phyloP scores from a whole-genome alignment of 2,329 filamentous ascomycete genomes.

The Leptographium radiaticola region DNA sequence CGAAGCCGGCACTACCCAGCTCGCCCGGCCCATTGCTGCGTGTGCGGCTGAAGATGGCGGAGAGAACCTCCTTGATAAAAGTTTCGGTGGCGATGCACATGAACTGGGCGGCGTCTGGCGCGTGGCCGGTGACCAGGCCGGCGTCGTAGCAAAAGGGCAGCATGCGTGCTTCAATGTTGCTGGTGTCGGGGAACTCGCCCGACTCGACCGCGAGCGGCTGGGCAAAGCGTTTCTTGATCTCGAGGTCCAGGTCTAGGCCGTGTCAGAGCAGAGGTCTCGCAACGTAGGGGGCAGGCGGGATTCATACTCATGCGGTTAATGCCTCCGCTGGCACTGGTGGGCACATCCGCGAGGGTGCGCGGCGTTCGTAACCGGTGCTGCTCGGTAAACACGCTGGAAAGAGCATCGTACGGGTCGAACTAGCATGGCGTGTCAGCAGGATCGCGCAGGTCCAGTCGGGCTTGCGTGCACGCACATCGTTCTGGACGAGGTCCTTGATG shows the following conservation, averaged over 20 bases:
- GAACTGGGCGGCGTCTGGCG: slow-evolving; percentile 46
- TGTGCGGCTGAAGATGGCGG: slow-evolving; percentile 50
- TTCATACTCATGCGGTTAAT: slow-evolving; percentile 68
- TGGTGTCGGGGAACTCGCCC: slow-evolving; percentile 55
- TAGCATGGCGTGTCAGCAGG: slow-evolving; percentile 16
- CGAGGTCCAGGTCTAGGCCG: slow-evolving; percentile 46
- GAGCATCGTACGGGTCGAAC: slow-evolving; percentile 42
- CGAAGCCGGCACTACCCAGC: slow-evolving; percentile 47
- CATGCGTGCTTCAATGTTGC: slow-evolving; percentile 51
- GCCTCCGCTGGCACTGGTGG: slow-evolving; percentile 51
- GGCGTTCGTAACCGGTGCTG: slow-evolving; percentile 31
- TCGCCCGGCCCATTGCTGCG: slow-evolving; percentile 52
- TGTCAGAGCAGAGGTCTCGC: not conserved
- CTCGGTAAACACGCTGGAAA: slow-evolving; percentile 39
- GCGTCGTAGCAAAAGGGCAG: slow-evolving; percentile 56
- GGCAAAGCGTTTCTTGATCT: slow-evolving; percentile 52
- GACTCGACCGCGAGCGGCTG: slow-evolving; percentile 54
- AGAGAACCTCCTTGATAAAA: slow-evolving; percentile 53
- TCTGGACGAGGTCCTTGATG: slow-evolving; percentile 50
- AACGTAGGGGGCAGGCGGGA: not conserved
- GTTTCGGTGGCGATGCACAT: slow-evolving; percentile 53
- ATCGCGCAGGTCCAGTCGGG: slow-evolving; percentile 4
- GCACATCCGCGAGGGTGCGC: slow-evolving; percentile 41
- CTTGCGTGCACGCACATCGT: slow-evolving; percentile 36
- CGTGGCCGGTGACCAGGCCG: slow-evolving; percentile 46